Evolutionary conservation across 805 yeast genomes (phyloP).

Genomic region (Metschnikowia dekortorum): DNA sequence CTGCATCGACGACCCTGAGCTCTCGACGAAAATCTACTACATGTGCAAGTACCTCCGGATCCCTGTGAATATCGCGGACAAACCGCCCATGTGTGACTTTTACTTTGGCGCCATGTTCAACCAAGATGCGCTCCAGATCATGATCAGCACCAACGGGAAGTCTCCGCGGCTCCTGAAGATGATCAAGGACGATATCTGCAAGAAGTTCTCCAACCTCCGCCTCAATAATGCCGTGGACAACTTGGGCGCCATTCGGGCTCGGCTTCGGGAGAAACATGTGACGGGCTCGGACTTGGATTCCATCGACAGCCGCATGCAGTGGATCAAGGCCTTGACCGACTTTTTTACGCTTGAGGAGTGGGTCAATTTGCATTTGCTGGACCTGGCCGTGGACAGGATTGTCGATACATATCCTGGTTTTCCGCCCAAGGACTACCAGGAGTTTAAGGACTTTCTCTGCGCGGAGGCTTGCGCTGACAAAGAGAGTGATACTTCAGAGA

Average conservation of each 20-base stretch:
- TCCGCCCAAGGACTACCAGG: conserved; percentile 35
- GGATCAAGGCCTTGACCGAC: conserved; percentile 68
- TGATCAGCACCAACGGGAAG: conserved; percentile 81
- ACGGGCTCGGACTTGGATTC: conserved; percentile 44
- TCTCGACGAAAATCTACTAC: conserved; percentile 55
- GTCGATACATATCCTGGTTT: conserved; percentile 47
- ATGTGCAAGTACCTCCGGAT: conserved; percentile 42
- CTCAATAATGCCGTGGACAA: conserved; percentile 58
- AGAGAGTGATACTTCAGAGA: no score
- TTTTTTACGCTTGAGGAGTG: conserved; percentile 54
- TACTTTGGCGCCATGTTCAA: conserved; percentile 78
- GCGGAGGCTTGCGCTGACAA: background rate
- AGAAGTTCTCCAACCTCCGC: conserved; percentile 39
- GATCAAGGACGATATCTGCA: conserved; percentile 50
- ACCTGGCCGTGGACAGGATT: conserved; percentile 32
- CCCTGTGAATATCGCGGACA: conserved; percentile 78
- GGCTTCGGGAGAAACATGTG: conserved; percentile 41
- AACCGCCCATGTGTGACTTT: conserved; percentile 79
- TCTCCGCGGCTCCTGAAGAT: conserved; percentile 68
- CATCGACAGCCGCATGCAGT: conserved; percentile 62
- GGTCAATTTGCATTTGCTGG: conserved; percentile 39
- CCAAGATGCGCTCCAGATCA: conserved; percentile 67
- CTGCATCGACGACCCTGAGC: conserved; percentile 67
- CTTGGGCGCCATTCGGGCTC: conserved; percentile 51
- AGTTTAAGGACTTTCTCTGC: conserved; percentile 11